Base-by-base conservation (phyloP, 495 filamentous ascomycete genomes). In the Xylaria palmicola region DNA sequence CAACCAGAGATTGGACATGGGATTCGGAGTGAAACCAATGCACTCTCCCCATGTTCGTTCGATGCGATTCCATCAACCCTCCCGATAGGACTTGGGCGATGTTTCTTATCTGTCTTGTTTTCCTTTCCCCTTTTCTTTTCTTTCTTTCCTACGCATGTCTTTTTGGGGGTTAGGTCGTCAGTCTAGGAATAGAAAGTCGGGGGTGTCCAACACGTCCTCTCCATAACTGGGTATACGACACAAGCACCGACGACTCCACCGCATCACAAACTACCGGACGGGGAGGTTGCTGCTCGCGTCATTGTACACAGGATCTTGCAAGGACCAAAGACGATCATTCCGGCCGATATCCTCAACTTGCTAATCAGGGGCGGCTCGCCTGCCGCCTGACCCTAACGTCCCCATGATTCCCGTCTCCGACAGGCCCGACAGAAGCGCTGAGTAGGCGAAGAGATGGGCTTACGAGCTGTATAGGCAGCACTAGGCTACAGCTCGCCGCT, bases 31-130 rank as follows among this genome's bases (percentile, higher is more conserved):
- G 41, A 29, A 27, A 5, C 19, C n/a, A 30, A 8, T 39, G 12
- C 48, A 51, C 40, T 40, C 43, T 49, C n/a, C 15, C 34, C 52
- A 66, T 51, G 40, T 56, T 52, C 56, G 57, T 56, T 72, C 67
- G 67, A 72, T 69, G 69, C 67, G 69, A 69, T 68, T 59, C 52
- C n/a, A 69, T 62, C 41, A 59, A 54, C 57, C 55, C 26, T 55
- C 44, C 52, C 54, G 60, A 66, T 69, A 69, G 61, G 63, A 55
- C 58, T 39, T 59, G 36, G 27, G 51, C 39, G 50, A 57, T 39
- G 43, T 49, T 72, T 67, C 55, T 52, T 63, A 65, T 64, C 56
- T 65, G 59, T n/a, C 9, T 56, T 55, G 24, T 15, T n/a, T 44
- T 54, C 36, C 40, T 56, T 67, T 64, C 48, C 36, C 40, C 53